A percentile compares a stretch with the other conserved stretches of the same genome.
Conservation (phyloP, 768 basidiomycete species). For the Rhizopogon vulgaris region DNA sequence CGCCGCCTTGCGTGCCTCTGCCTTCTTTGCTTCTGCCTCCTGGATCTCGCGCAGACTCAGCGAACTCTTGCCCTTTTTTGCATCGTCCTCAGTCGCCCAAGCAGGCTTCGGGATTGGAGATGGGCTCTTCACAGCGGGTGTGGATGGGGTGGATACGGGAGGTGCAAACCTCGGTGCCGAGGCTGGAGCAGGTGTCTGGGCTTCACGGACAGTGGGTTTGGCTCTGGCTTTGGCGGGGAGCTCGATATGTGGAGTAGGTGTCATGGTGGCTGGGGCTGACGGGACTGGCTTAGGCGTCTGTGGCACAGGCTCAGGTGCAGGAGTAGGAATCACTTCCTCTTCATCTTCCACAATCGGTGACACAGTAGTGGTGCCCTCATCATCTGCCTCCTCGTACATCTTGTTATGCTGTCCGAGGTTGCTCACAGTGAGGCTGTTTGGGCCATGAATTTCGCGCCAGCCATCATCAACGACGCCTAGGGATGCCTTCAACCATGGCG, state of each 20-base stretch:
- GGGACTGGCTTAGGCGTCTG: constrained; percentile 6
- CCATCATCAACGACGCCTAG: constrained; percentile 39
- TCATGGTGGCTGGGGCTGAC: constrained; percentile 4
- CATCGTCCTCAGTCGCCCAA: constrained; percentile 68
- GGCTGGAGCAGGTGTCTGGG: constrained; percentile 11
- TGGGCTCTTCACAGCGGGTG: constrained; percentile 14
- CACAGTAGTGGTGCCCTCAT: constrained; percentile 10
- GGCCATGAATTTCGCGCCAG: constrained; percentile 39
- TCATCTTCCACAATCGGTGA: constrained; percentile 8
- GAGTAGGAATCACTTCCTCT: constrained; percentile 10
- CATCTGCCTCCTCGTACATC: constrained; percentile 32
- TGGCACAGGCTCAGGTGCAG: constrained; percentile 5
- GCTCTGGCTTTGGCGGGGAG: constrained; percentile 20
- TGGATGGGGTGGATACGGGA: constrained; percentile 1
- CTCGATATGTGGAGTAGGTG: constrained; percentile 5
- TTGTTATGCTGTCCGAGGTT: constrained; percentile 57
- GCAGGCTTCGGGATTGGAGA: constrained; percentile 40
- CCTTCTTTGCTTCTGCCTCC: constrained; percentile 81
- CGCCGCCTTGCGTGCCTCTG: constrained; percentile 67
- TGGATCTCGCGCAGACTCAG: constrained; percentile 91
- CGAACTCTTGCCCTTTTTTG: constrained; percentile 44
- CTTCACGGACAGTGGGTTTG: constrained; percentile 22
- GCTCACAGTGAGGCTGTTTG: constrained; percentile 49
- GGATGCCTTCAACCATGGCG: constrained; percentile 51
- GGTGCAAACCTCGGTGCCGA: constrained; percentile 13